phyloP scores from a whole-genome alignment of 139 green algal genomes.

The Chlamydomonas incerta region DNA sequence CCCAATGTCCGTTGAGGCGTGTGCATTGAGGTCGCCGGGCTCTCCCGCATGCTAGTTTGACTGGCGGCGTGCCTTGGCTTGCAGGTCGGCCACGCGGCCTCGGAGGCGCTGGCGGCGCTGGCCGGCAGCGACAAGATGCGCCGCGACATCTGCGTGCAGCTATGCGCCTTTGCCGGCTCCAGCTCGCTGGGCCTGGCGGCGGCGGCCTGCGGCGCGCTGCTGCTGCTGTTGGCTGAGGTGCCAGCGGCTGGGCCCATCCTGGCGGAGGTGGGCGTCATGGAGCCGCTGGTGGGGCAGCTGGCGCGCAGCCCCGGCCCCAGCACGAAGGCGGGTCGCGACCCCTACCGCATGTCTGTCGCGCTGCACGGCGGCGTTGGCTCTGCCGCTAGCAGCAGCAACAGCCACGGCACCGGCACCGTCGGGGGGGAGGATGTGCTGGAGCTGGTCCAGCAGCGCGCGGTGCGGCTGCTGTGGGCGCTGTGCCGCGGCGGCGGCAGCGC shows the following conservation, averaged over 20 bases:
- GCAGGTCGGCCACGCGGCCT: neutral
- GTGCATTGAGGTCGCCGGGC: no score
- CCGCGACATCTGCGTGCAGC: neutral
- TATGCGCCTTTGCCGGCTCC: neutral
- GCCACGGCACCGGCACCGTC: no score
- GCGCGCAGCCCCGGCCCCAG: neutral
- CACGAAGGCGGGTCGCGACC: neutral
- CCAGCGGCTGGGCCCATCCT: neutral
- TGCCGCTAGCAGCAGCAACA: no score
- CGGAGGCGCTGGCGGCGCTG: conserved; percentile 39
- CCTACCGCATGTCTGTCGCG: no score
- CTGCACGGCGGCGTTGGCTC: no score
- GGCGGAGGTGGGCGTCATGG: neutral
- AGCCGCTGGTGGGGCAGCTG: conserved; percentile 2
- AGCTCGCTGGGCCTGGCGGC: neutral
- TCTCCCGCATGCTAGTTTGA: no score
- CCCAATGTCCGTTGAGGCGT: no score
- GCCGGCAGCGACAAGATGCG: neutral
- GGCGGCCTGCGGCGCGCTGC: conserved; percentile 4
- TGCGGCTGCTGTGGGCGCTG: conserved; percentile 12
- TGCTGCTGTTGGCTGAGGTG: neutral
- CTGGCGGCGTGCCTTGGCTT: no score
- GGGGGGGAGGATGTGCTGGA: neutral
- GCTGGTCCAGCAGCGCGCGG: conserved; percentile 10
- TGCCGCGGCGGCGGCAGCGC: conserved; percentile 23